Base-by-base conservation (phyloP, 2,329 filamentous ascomycete genomes). In the Pseudopyricularia javanii region DNA sequence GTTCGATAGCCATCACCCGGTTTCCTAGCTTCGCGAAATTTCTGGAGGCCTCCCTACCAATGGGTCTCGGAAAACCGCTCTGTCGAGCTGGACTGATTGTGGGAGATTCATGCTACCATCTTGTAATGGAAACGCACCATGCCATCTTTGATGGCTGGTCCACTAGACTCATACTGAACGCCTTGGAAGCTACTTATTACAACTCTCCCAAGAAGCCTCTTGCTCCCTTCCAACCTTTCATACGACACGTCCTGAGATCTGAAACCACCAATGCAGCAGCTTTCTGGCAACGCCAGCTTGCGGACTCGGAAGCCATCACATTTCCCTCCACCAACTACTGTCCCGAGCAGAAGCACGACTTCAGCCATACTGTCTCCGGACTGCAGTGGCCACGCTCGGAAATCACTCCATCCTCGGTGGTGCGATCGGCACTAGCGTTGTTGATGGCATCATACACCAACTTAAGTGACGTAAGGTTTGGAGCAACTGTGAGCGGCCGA, bases 401-500 rank as follows among this genome's bases (percentile, higher is more conserved):
- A 8, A 20, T 40, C 35, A 40, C 35, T 7, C 35, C 35, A 20
- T 40, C 35, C 8, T 22, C 35, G 7, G 35, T 40, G 35, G 35
- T 40, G n/a, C 35, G 35, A 11, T 12, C 35, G 15, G 35, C 35
- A 20, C 7, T 40, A 20, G 17, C 35, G 15, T 15, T 40, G 17
- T 20, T 40, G 35, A 7, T 40, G 35, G 35, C 35, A 6, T 40
- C 35, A 9, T 22, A 40, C 35, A 40, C 35, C 15, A 40, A 40
- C 24, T 61, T 68, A n/a, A 12, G 12, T 22, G 79, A 82, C 54
- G 68, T 82, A 7, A 67, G 81, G 11, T 82, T 82, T 54, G 79
- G 78, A 8, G 76, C 79, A 64, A 81, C 78, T 0, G 66, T 82
- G 3, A 80, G 77, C 0, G 79, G 80, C 2, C 74, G 79, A 22